Evolutionary conservation across 1,284 basidiomycete species (phyloP), one percentile per base, ranked within the genome.

Genomic region (Pseudozyma hubeiensis): DNA sequence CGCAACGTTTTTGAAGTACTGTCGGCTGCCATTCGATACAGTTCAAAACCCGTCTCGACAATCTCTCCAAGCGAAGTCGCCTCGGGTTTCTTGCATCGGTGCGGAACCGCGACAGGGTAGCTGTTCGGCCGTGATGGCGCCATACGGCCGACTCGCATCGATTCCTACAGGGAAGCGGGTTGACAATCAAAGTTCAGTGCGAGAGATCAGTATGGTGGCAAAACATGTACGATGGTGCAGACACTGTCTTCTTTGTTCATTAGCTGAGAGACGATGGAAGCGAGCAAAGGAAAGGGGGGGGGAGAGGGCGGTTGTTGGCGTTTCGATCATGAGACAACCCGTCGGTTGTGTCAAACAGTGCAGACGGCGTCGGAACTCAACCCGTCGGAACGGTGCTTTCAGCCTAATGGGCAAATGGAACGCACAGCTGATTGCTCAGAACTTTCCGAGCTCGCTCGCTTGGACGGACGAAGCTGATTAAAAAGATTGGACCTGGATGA

Each of bases 401-500:
- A 24, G 24, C 24, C 24, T 24, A 24, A 24, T 24, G 24, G 24
- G 24, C 24, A 24, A 43, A 34, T 56, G 54, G 5, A 48, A 43
- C 6, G 29, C 30, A 43, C 44, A 4, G 7, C 19, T 11, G 46
- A 33, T 49, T 39, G 45, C 41, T 41, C 31, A 16, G 46, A 56
- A 49, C n/a, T 34, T 48, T 40, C 54, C 34, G 16, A 30, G n/a
- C n/a, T 13, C 45, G 16, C 46, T 48, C 54, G 46, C 37, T 3
- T 49, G 39, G 17, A 43, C 31, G 31, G 54, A 56, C 35, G 45
- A 56, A 56, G 35, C 54, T 48, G 46, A 29, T 13, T 41, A 37
- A 37, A 43, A 17, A 49, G 46, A 49, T 56, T 56, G 40, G 54
- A 43, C 41, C 45, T 6, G 13, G 24, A 56, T 56, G 54, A 29